These are phyloP conservation scores for Xylaria sp. DNA, from an alignment of 2,329 filamentous ascomycete species.

Conservation along the genomic window DNA sequence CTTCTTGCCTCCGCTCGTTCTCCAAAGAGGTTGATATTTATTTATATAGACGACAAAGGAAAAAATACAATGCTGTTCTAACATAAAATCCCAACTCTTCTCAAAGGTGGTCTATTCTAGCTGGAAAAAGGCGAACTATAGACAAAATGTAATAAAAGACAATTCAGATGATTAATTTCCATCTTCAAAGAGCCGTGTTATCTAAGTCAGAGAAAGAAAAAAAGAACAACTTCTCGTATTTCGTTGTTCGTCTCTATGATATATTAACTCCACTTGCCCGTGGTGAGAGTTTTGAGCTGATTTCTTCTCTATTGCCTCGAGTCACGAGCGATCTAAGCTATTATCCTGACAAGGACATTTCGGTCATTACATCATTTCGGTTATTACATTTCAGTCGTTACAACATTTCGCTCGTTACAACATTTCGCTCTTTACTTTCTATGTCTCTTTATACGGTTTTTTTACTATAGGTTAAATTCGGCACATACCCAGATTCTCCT, in stretches of 20 bases:
- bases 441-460: constrained; percentile 5
- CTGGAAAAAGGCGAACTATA: background rate
- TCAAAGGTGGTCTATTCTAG: background rate
- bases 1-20: background rate
- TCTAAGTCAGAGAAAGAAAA: background rate
- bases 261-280: background rate
- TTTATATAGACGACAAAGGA: background rate
- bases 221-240: constrained; percentile 11
- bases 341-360: constrained; percentile 22
- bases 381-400: too few species aligned
- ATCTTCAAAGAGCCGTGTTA: constrained; percentile 20
- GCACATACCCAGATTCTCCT: background rate
- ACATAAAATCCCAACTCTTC: background rate
- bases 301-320: constrained; percentile 1
- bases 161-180: constrained; percentile 1
- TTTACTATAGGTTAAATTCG: background rate
- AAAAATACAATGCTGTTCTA: constrained; percentile 16
- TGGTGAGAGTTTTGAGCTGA: constrained; percentile 18
- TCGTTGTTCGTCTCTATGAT: constrained; percentile 20
- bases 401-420: too few species aligned
- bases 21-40: background rate
- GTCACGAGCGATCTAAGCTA: background rate
- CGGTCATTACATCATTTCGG: too few species aligned
- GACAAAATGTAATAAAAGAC: background rate
- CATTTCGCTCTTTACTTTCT: constrained; percentile 5